Percentiles rank a stretch among this genome's conserved stretches.
Conservation (phyloP, 805 yeast genomes). For the Metschnikowia continentalis region DNA sequence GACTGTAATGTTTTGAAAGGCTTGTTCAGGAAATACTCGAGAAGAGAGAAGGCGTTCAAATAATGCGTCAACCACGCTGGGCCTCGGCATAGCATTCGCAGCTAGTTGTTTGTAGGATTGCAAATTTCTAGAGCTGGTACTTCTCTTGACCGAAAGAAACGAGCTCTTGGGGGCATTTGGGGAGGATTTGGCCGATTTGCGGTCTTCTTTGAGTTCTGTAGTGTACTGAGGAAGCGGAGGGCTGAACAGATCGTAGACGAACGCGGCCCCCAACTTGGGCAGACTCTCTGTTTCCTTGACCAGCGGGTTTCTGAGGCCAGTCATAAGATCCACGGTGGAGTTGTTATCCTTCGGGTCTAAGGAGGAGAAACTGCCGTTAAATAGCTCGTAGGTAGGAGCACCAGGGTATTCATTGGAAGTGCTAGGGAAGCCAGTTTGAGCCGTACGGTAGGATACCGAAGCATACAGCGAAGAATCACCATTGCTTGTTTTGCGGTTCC, state of each 20-base stretch:
- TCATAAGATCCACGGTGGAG: background rate
- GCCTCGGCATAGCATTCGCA: conserved; percentile 31
- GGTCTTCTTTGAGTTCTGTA: background rate
- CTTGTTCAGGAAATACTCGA: conserved; percentile 34
- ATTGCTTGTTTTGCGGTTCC: background rate
- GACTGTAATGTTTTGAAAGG: conserved; percentile 30
- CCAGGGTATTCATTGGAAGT: conserved; percentile 1
- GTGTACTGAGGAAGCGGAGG: conserved; percentile 4
- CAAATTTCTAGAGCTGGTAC: conserved; percentile 16
- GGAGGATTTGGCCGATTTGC: background rate
- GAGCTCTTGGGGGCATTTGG: background rate
- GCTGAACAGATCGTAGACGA: background rate
- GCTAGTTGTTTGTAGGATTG: conserved; percentile 34
- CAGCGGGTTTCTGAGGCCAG: background rate
- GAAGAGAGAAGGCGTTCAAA: conserved; percentile 37
- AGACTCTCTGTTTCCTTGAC: background rate
- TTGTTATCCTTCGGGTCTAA: conserved; percentile 11
- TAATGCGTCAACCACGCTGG: conserved; percentile 35
- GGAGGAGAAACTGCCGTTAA: conserved; percentile 11
- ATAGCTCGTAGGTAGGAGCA: conserved; percentile 4
- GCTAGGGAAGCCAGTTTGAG: background rate
- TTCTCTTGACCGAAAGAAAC: conserved; percentile 4
- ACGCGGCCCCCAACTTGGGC: conserved; percentile 1
- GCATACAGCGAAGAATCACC: background rate
- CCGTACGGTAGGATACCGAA: background rate